Evolutionary conservation across 768 basidiomycete species (phyloP).

Genomic region (Lyophyllum shimeji): DNA sequence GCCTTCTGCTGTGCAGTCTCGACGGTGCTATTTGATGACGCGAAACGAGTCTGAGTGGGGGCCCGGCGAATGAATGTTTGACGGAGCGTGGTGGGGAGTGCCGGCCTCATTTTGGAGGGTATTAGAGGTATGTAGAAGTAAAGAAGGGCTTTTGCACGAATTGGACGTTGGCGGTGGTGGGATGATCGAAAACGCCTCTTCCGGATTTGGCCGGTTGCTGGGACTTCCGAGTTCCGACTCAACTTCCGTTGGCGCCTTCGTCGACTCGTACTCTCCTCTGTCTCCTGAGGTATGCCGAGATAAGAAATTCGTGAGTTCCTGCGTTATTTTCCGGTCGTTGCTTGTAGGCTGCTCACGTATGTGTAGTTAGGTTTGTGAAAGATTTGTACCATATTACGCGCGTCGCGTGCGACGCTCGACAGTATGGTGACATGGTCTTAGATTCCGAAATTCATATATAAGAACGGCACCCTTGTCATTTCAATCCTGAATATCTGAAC

Average conservation of each 20-base stretch:
- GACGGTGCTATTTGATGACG: constrained; percentile 38
- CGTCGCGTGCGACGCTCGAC: not conserved
- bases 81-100: constrained; percentile 24
- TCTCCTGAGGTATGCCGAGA: too few species aligned
- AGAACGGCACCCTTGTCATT: not conserved
- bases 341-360: not conserved
- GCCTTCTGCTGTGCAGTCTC: constrained; percentile 67
- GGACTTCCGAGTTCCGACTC: constrained; percentile 8
- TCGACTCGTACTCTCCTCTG: not conserved
- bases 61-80: constrained; percentile 26
- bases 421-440: not conserved
- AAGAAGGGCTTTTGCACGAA: constrained; percentile 1
- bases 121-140: constrained; percentile 4
- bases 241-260: not conserved
- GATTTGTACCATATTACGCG: not conserved
- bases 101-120: constrained; percentile 25
- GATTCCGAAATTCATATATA: not conserved
- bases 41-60: constrained; percentile 26
- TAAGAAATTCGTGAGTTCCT: not conserved
- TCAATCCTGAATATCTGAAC: not conserved
- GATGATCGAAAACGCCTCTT: constrained; percentile 16
- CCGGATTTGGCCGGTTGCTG: constrained; percentile 17
- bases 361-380: too few species aligned
- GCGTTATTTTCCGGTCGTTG: not conserved
- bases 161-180: not conserved